Base-by-base conservation (phyloP, 75 land plant species). In the Adiantum capillusveneris region DNA sequence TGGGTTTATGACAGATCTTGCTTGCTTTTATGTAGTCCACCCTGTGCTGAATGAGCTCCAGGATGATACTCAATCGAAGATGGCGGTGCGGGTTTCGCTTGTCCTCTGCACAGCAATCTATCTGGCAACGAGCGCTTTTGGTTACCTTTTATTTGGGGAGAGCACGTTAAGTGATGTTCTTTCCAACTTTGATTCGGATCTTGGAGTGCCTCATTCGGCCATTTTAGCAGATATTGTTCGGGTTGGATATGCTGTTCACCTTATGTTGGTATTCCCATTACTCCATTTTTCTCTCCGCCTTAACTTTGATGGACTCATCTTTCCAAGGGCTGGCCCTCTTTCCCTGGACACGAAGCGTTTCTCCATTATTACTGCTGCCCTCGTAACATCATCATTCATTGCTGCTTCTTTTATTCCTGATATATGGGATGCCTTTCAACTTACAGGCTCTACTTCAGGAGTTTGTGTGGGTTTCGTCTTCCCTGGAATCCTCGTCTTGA, bases 371-470 rank as follows among this genome's bases (percentile, higher is more conserved):
- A 85, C 79, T 5, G 49, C 55, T 16, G 72, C 57, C 14, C 72
- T 93, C 44, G 56, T 89, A 1, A 60, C 37, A 28, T 0, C 77
- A 21, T 61, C 75, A 49, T 83, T 85, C 68, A 6, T 81, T 44
- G 96, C 84, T 39, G 97, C 90, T 39, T 74, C 74, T 54, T 71
- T 81, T 60, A 73, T 93, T 12, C 98, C 98, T n/a, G 90, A 81
- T 74, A 93, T 93, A 46, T 93, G 96, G 96, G 83, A 64, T 45
- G 98, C 84, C 19, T 93, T 93, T 69, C 96, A 89, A 68, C 78
- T 93, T 62, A 89, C 85, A 24, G 98, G 96, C 18, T 84, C 98
- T 0, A 89, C 96, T 19, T 82, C 98, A 46, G 78, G 90, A 12
- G 83, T 93, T 11, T 69, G 75, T 73, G 59, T 93, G 51, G 90